Percentiles rank a stretch among this genome's conserved stretches.
Conservation (phyloP, 2,329 filamentous ascomycete species). For the Anthostomella pinea region DNA sequence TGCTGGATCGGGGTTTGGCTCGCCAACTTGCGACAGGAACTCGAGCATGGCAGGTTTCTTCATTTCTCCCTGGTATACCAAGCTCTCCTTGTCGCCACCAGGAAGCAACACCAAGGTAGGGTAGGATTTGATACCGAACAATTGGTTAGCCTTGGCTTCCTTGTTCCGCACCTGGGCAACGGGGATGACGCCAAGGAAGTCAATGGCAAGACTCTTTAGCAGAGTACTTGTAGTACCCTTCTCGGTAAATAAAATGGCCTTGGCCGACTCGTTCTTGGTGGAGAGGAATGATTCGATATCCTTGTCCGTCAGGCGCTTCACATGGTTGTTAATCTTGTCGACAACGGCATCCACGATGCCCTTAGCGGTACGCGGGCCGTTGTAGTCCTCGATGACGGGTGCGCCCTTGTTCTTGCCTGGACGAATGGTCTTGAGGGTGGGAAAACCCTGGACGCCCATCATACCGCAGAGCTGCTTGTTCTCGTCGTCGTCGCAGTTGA, state of each 20-base stretch:
- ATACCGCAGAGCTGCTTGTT: conserved; percentile 85
- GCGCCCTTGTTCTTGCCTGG: conserved; percentile 75
- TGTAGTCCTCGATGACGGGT: conserved; percentile 86
- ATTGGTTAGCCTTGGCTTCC: conserved; percentile 67
- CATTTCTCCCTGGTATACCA: conserved; percentile 77
- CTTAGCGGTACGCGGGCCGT: conserved; percentile 78
- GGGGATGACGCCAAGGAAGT: conserved; percentile 77
- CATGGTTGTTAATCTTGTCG: conserved; percentile 87
- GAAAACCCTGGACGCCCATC: conserved; percentile 91
- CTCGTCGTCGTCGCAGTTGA: conserved; percentile 90
- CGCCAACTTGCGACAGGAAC: conserved; percentile 76
- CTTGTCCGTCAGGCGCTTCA: conserved; percentile 77
- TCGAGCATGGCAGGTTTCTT: conserved; percentile 79
- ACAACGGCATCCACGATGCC: conserved; percentile 83
- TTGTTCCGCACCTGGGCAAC: conserved; percentile 83
- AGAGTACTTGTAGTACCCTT: conserved; percentile 86
- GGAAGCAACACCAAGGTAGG: conserved; percentile 80
- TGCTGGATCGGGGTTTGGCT: conserved; percentile 70
- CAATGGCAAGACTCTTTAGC: conserved; percentile 81
- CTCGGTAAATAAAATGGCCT: conserved; percentile 89
- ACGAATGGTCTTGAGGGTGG: conserved; percentile 88
- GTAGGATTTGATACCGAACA: conserved; percentile 74
- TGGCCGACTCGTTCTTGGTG: conserved; percentile 65
- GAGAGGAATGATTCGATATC: conserved; percentile 72
- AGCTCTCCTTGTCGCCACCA: conserved; percentile 62